Percentiles rank a stretch among this genome's conserved stretches.
Conservation (phyloP, 345 rosid species). For the Eutrema japonicum region DNA sequence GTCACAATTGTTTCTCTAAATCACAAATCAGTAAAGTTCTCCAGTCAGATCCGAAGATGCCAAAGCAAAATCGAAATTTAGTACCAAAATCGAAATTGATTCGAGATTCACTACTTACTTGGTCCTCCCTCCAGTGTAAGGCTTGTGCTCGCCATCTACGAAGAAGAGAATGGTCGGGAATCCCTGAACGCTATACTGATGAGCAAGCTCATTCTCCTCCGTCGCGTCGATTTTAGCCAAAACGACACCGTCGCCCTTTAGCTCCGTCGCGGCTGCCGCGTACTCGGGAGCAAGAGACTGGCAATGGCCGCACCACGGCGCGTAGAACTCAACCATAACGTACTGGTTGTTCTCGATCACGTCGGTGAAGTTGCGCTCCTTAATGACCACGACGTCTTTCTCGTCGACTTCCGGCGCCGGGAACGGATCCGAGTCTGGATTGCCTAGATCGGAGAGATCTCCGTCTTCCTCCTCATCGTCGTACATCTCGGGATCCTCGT, state of each 20-base stretch:
- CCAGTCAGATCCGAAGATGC: not conserved
- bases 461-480: slow-evolving; percentile 57
- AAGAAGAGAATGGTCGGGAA: slow-evolving; percentile 86
- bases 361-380: slow-evolving; percentile 75
- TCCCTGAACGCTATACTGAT: slow-evolving; percentile 83
- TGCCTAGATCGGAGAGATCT: slow-evolving; percentile 66
- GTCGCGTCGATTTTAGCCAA: slow-evolving; percentile 97
- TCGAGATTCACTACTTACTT: slow-evolving; percentile 61
- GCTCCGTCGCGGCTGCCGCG: slow-evolving; percentile 95
- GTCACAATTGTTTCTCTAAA: slow-evolving; percentile 83
- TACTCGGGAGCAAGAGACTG: slow-evolving; percentile 96
- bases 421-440: slow-evolving; percentile 54
- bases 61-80: not conserved
- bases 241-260: slow-evolving; percentile 65
- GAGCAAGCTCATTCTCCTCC: slow-evolving; percentile 86
- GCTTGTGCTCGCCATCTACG: slow-evolving; percentile 81
- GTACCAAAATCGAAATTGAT: not conserved
- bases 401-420: slow-evolving; percentile 78
- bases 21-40: slow-evolving; percentile 7
- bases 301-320: slow-evolving; percentile 99
- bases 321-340: slow-evolving; percentile 97
- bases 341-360: slow-evolving; percentile 63
- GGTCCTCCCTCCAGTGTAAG: slow-evolving; percentile 79
- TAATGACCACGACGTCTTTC: slow-evolving; percentile 85
- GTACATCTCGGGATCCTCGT: slow-evolving; percentile 45